These are phyloP conservation scores for Phoenix dactylifera DNA, from an alignment of 176 grass and related monocot genomes.

Conservation along the genomic window DNA sequence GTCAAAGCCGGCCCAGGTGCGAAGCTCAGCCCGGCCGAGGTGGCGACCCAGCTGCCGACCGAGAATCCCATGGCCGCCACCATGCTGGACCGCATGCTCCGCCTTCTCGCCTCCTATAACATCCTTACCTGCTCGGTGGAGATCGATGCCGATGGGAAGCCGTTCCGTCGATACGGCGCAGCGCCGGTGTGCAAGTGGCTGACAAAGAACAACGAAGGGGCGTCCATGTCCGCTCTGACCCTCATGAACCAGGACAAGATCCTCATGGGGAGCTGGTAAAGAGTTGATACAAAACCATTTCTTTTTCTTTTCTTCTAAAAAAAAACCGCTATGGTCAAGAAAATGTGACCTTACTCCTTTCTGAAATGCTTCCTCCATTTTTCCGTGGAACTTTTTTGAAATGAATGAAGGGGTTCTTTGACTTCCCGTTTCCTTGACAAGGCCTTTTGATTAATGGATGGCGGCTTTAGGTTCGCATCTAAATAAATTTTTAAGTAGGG, in stretches of 20 bases:
- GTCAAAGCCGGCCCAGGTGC: constrained; percentile 13
- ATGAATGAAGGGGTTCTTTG: too few relatives aligned
- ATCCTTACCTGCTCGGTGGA: constrained; percentile 43
- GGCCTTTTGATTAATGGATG: too few relatives aligned
- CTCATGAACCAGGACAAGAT: constrained; percentile 97
- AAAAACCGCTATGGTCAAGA: too few relatives aligned
- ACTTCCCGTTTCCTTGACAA: too few relatives aligned
- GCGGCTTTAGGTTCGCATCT: too few relatives aligned
- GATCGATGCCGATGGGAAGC: constrained; percentile 35
- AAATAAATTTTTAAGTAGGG: too few relatives aligned
- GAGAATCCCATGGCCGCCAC: constrained; percentile 32
- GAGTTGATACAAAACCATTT: too few relatives aligned
- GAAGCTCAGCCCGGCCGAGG: constrained; percentile 33
- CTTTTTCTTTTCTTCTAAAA: too few relatives aligned
- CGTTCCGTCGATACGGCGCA: constrained; percentile 27
- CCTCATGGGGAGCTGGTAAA: constrained; percentile 93
- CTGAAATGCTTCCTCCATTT: too few relatives aligned
- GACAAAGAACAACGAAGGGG: constrained; percentile 75
- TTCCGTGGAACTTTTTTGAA: too few relatives aligned
- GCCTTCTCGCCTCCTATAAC: constrained; percentile 62
- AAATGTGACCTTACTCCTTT: too few relatives aligned
- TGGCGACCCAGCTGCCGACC: constrained; percentile 45
- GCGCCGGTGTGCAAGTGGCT: constrained; percentile 76
- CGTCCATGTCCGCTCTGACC: constrained; percentile 77
- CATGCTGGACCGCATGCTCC: constrained; percentile 92